These are phyloP conservation scores for Heritiera littoralis DNA, from an alignment of 345 rosid genomes.

Conservation along the genomic window DNA sequence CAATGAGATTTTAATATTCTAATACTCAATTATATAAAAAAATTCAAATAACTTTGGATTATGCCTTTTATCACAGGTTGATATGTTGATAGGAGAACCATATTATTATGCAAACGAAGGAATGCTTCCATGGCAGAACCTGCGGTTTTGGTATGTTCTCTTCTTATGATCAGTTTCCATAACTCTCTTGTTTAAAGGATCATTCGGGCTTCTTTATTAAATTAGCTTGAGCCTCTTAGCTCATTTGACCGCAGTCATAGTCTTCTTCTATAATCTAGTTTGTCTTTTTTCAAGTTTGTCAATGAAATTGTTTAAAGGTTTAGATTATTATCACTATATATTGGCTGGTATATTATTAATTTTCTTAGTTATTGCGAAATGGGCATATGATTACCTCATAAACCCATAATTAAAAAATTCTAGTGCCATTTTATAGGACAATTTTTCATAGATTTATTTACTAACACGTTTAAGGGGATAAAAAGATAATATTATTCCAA, in stretches of 20 bases:
- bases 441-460: not conserved
- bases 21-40: not conserved
- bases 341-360: not conserved
- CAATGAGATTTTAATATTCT: slow-evolving; percentile 1
- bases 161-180: not conserved
- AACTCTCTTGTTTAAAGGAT: not conserved
- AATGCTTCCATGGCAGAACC: slow-evolving; percentile 89
- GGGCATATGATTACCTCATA: not conserved
- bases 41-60: not conserved
- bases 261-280: not conserved
- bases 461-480: not conserved
- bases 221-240: not conserved
- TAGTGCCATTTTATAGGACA: not conserved
- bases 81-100: slow-evolving; percentile 84
- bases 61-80: slow-evolving; percentile 51
- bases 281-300: not conserved
- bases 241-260: not conserved
- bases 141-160: slow-evolving; percentile 78
- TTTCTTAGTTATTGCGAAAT: not conserved
- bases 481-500: not conserved
- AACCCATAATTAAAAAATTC: not conserved
- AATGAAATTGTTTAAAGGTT: not conserved
- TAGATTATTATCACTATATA: not conserved
- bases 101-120: slow-evolving; percentile 73
- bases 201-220: not conserved